These are phyloP conservation scores for Cladophialophora chaetospira DNA, from an alignment of 2,329 filamentous ascomycete species.

Conservation along the genomic window DNA sequence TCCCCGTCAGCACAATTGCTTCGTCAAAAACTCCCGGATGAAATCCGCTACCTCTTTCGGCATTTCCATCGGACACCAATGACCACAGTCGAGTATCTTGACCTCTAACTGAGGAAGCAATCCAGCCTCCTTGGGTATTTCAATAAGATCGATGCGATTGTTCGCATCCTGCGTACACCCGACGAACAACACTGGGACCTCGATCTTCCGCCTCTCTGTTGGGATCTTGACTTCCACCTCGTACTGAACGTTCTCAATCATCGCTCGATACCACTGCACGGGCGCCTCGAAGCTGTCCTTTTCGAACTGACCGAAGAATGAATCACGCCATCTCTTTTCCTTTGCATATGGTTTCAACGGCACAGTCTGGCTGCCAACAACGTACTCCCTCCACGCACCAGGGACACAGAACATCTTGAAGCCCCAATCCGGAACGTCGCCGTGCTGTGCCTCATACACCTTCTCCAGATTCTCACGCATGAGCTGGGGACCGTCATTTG, in stretches of 20 bases:
- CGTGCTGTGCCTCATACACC: conserved; percentile 40
- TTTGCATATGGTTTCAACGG: conserved; percentile 9
- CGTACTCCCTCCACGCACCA: neutral
- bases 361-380: neutral
- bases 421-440: conserved; percentile 37
- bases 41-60: conserved; percentile 3
- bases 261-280: neutral
- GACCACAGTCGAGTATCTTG: neutral
- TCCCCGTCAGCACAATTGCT: no score
- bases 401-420: conserved; percentile 9
- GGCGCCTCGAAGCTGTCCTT: neutral
- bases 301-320: conserved; percentile 4
- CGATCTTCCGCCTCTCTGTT: neutral
- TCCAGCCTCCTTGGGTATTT: neutral
- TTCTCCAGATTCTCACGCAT: conserved; percentile 44
- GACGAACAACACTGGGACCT: conserved; percentile 4
- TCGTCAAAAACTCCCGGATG: conserved; percentile 11
- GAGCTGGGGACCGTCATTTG: conserved; percentile 42
- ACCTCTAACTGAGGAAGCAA: conserved; percentile 6
- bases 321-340: neutral
- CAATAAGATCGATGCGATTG: neutral
- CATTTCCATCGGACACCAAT: conserved; percentile 16
- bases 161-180: conserved; percentile 3
- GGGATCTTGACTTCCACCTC: neutral
- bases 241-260: conserved; percentile 1